Evolutionary conservation across 1,284 basidiomycete species (phyloP), one percentile per base, ranked within the genome.

Genomic region (Fomes fomentarius): DNA sequence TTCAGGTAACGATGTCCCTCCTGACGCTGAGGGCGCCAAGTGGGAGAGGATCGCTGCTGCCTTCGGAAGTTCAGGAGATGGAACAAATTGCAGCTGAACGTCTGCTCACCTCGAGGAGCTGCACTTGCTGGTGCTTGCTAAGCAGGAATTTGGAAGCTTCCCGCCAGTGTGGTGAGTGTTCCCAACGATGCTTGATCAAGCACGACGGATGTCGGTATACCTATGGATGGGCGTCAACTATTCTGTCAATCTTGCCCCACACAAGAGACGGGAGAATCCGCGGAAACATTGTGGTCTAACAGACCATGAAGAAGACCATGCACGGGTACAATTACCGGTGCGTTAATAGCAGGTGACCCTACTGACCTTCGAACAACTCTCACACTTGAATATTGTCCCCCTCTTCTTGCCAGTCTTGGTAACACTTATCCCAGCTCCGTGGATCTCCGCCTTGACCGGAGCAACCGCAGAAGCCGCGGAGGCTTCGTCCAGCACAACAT

Each of bases 81-180:
- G 28, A 40, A 37, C 26, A 22, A 39, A 48, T n/a, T n/a, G n/a
- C n/a, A n/a, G n/a, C n/a, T n/a, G n/a, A n/a, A n/a, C n/a, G n/a
- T n/a, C n/a, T n/a, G 70, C 79, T 54, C 55, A 89, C 90, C 80
- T 98, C 96, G 47, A 99, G 87, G 52, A 98, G 78, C 69, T 98
- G 96, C 1, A 99, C 96, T 68, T 98, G 96, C 69, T 98, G 96
- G 70, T 99, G 96, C 76, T 98, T 99, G 74, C 89, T 93, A 64
- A 98, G 80, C 52, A 96, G 85, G 66, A 96, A 89, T 73, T 96
- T 96, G 63, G 91, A 94, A 0, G 94, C 93, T 73, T 96, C 94
- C 47, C 93, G 91, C 96, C 96, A 99, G 69, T 98, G 95, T 33
- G 93, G 93, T 25, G 91, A 94, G 68, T 98, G 95, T 70, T 98